These are phyloP conservation scores for Dendryphion nanum DNA, from an alignment of 2,329 filamentous ascomycete species.

Conservation along the genomic window DNA sequence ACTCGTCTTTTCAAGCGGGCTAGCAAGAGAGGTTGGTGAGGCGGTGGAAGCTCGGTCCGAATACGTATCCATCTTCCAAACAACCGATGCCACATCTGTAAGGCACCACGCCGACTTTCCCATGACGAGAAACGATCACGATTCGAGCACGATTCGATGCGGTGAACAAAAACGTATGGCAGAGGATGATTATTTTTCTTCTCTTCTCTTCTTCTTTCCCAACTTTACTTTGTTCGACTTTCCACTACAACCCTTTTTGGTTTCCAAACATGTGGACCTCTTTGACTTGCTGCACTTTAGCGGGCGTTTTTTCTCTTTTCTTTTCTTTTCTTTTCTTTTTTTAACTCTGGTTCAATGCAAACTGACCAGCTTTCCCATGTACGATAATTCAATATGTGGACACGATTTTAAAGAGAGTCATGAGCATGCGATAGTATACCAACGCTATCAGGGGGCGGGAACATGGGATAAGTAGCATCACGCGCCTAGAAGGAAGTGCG, in stretches of 20 bases:
- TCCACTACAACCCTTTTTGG: too few relatives aligned
- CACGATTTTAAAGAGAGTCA: too few relatives aligned
- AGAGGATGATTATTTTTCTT: conserved; percentile 1
- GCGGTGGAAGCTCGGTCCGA: not conserved
- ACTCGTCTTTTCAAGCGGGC: conserved; percentile 37
- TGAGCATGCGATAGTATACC: too few relatives aligned
- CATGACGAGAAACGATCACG: not conserved
- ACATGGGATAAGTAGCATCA: too few relatives aligned
- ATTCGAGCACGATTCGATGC: not conserved
- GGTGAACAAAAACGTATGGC: not conserved
- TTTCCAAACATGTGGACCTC: too few relatives aligned
- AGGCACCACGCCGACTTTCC: too few relatives aligned
- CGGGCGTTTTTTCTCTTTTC: conserved; percentile 27
- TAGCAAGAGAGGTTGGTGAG: conserved; percentile 29
- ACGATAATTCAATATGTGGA: too few relatives aligned
- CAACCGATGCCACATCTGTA: not conserved
- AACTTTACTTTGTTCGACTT: conserved; percentile 1
- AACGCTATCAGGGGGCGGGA: too few relatives aligned
- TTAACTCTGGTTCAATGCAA: too few relatives aligned
- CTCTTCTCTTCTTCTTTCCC: conserved; percentile 2
- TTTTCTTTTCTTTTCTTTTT: too few relatives aligned
- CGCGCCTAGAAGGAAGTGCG: too few relatives aligned
- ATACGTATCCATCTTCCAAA: not conserved
- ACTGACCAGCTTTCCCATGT: too few relatives aligned
- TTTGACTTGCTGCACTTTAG: conserved; percentile 20